phyloP scores from a whole-genome alignment of 495 filamentous ascomycete genomes.

The Hypoxylon perforatum region DNA sequence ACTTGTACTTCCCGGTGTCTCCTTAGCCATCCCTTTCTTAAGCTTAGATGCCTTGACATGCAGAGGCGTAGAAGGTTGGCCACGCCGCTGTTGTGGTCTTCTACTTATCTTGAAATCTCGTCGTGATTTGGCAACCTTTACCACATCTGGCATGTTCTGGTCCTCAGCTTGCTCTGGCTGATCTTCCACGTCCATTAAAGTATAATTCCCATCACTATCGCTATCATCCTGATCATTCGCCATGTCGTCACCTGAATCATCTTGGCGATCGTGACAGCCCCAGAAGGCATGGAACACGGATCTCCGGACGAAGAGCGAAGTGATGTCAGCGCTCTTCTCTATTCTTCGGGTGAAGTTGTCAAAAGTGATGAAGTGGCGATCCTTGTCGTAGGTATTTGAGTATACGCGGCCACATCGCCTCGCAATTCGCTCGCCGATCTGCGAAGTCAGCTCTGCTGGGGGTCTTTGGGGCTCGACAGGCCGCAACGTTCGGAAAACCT shows the following conservation, averaged over 20 bases:
- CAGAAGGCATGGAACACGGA: slow-evolving; percentile 18
- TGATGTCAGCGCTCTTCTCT: slow-evolving; percentile 11
- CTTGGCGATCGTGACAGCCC: not conserved
- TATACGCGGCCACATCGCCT: slow-evolving; percentile 17
- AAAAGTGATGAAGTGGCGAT: slow-evolving; percentile 10
- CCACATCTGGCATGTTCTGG: slow-evolving; percentile 46
- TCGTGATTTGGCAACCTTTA: too few relatives aligned
- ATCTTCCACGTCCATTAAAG: not conserved
- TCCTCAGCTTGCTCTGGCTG: slow-evolving; percentile 3
- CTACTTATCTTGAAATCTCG: too few relatives aligned
- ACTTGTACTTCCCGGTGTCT: not conserved
- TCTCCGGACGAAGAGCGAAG: slow-evolving; percentile 13
- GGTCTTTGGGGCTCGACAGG: slow-evolving; percentile 2
- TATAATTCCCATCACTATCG: not conserved
- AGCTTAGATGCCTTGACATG: not conserved
- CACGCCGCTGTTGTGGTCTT: not conserved
- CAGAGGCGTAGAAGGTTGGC: too few relatives aligned
- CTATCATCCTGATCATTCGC: not conserved
- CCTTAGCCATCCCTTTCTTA: not conserved
- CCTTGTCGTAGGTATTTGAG: slow-evolving; percentile 11
- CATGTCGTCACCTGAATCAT: not conserved
- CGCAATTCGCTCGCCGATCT: slow-evolving; percentile 9
- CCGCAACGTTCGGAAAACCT: slow-evolving; percentile 1
- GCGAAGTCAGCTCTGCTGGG: slow-evolving; percentile 6
- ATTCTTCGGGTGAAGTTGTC: slow-evolving; percentile 11